Percentiles rank a stretch among this genome's conserved stretches.
phyloP scores from a whole-genome alignment of 2,329 filamentous ascomycete species.

The Alternaria sp. region DNA sequence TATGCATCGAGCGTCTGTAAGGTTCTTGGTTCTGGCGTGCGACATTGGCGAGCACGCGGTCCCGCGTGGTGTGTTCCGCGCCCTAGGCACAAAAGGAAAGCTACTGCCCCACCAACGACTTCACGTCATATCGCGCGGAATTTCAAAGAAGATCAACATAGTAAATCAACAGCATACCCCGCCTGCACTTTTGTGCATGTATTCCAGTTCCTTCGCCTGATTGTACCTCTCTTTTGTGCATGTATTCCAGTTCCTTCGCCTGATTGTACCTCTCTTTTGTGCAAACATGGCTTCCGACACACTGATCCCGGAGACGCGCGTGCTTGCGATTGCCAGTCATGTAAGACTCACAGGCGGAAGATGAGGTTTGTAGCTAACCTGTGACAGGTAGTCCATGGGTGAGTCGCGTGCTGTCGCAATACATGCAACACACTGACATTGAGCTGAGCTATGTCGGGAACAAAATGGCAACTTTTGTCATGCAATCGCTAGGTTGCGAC shows the following conservation, averaged over 20 bases:
- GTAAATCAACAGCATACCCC: constrained; percentile 26
- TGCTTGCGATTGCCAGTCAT: constrained; percentile 93
- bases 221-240: constrained; percentile 9
- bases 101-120: constrained; percentile 40
- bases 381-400: constrained; percentile 75
- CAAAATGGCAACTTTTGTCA: constrained; percentile 92
- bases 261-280: constrained; percentile 10
- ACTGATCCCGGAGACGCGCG: constrained; percentile 68
- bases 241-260: not conserved
- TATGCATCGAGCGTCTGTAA: constrained; percentile 39
- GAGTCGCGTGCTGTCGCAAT: constrained; percentile 51
- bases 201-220: not conserved
- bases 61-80: constrained; percentile 30
- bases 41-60: constrained; percentile 32
- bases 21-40: constrained; percentile 27
- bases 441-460: constrained; percentile 88
- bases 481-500: constrained; percentile 93
- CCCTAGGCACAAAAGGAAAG: constrained; percentile 30
- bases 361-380: constrained; percentile 35
- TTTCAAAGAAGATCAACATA: constrained; percentile 46
- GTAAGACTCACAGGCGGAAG: constrained; percentile 64
- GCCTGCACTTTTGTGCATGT: constrained; percentile 4
- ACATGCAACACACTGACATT: constrained; percentile 30
- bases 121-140: constrained; percentile 47
- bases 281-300: constrained; percentile 47